A percentile compares a stretch with the other conserved stretches of the same genome.
Conservation (phyloP, 2,329 filamentous ascomycete genomes). For the Colletotrichum sp. region DNA sequence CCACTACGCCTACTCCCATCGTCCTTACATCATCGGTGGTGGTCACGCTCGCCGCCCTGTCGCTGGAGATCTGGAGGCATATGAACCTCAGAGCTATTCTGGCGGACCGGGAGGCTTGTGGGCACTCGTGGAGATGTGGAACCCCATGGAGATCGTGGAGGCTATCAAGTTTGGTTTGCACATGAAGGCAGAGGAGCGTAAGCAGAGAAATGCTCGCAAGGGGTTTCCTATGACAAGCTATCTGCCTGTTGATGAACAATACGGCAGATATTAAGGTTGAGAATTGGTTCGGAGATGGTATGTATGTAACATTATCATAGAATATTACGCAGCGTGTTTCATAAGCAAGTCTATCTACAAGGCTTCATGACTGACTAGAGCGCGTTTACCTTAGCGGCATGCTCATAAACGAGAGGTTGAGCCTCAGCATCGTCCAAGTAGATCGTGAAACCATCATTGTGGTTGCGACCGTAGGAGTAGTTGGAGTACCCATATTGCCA, state of each 20-base stretch:
- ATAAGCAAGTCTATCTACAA: background rate
- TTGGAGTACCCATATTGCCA: slow-evolving; percentile 60
- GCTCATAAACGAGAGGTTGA: slow-evolving; percentile 45
- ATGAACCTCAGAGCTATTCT: slow-evolving; percentile 24
- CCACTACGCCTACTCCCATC: slow-evolving; percentile 26
- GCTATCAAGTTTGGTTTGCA: slow-evolving; percentile 4
- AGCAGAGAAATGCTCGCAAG: background rate
- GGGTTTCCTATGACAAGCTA: background rate
- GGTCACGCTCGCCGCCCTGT: slow-evolving; percentile 5
- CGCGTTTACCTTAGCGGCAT: slow-evolving; percentile 44
- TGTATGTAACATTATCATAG: background rate
- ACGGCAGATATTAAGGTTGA: background rate
- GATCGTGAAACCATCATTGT: slow-evolving; percentile 63
- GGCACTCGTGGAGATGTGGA: slow-evolving; percentile 17
- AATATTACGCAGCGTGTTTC: background rate
- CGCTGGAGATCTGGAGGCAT: slow-evolving; percentile 2
- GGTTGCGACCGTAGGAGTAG: slow-evolving; percentile 58
- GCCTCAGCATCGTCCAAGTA: slow-evolving; percentile 56
- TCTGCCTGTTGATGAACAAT: background rate
- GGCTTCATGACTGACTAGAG: background rate
- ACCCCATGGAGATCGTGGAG: slow-evolving; percentile 7
- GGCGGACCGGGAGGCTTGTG: slow-evolving; percentile 24
- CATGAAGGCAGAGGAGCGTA: slow-evolving; percentile 13
- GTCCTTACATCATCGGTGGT: slow-evolving; percentile 25
- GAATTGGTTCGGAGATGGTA: background rate